A percentile compares a stretch with the other conserved stretches of the same genome.
These are phyloP conservation scores for Micromonas commoda DNA, from an alignment of 139 green algal species.

Conservation along the genomic window DNA sequence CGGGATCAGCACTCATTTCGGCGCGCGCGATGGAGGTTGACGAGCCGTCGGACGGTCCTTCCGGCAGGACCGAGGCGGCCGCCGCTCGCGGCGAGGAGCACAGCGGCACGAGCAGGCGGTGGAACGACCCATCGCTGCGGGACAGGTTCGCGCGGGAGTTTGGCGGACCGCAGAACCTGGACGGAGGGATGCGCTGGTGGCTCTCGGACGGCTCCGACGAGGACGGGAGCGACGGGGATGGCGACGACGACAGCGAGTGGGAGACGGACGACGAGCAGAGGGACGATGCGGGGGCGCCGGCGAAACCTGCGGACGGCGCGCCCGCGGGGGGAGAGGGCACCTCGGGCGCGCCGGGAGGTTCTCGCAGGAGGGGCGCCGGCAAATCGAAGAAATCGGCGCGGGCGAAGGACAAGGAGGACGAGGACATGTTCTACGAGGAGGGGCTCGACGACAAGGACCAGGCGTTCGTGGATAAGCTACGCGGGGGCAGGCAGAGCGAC, in stretches of 20 bases:
- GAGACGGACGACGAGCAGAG: not conserved
- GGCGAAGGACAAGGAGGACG: conserved; percentile 21
- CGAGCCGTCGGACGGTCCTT: not conserved
- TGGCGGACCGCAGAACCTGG: not conserved
- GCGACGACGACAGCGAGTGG: not conserved
- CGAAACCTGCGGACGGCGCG: not conserved
- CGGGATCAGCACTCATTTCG: no score
- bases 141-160: not conserved
- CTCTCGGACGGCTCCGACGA: not conserved
- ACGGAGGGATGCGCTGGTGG: not conserved
- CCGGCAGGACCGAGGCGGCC: no score
- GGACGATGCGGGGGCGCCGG: not conserved
- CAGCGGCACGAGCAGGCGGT: not conserved
- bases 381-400: no score
- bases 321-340: no score
- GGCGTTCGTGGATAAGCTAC: conserved; percentile 3
- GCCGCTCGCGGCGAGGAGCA: not conserved
- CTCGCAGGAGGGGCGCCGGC: no score
- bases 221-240: not conserved
- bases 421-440: conserved; percentile 17
- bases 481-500: conserved; percentile 25
- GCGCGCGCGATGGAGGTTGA: not conserved
- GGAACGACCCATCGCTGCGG: not conserved
- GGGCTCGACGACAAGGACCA: conserved; percentile 28
- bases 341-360: no score